Evolutionary conservation across 345 rosid genomes (phyloP), one percentile per base, ranked within the genome.

Genomic region (Isatis tinctoria): DNA sequence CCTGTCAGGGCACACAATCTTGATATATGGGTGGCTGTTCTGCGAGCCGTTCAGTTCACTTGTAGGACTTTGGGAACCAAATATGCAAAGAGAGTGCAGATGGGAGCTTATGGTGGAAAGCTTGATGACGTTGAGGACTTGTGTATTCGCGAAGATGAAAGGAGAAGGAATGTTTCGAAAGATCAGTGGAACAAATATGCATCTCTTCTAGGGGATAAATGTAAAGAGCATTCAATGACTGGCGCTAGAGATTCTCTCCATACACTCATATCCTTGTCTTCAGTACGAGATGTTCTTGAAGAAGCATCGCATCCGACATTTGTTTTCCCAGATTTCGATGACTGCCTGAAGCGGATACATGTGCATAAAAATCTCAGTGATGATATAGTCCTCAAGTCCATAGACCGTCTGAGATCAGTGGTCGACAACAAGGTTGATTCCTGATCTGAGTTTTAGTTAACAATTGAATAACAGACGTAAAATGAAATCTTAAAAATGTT

Each of bases 21-120:
- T 41, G 70, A 18, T 53, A 60, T 76, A 1, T 76, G 74, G 79
- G 0, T 76, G 74, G 79, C 70, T 61, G 27, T 69, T 35, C 4
- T 69, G 51, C 62, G 8, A 69, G 70, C 65, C n/a, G 33, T 76
- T 54, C 51, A 76, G 48, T 75, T 41, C 70, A 61, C 43, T 10
- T 69, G 70, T 54, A 69, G 43, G 36, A 44, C 40, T 24, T 12
- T 76, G 74, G 26, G 12, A 53, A 53, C 48, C 49, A 76, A 43
- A 62, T 62, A 63, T 62, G 59, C 22, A 52, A 69, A 62, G 74
- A 76, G 61, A 14, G 0, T 2, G 36, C 43, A 44, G 41, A 3
- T 43, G 70, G 8, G 52, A 17, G 26, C 3, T 8, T 69, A 69
- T 63, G 17, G 13, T 10, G 65, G 10, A 52, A 58, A 18, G 35